Evolutionary conservation across 305 asterid genomes (phyloP), one percentile per base, ranked within the genome.

Genomic region (Fraxinus baroniana): DNA sequence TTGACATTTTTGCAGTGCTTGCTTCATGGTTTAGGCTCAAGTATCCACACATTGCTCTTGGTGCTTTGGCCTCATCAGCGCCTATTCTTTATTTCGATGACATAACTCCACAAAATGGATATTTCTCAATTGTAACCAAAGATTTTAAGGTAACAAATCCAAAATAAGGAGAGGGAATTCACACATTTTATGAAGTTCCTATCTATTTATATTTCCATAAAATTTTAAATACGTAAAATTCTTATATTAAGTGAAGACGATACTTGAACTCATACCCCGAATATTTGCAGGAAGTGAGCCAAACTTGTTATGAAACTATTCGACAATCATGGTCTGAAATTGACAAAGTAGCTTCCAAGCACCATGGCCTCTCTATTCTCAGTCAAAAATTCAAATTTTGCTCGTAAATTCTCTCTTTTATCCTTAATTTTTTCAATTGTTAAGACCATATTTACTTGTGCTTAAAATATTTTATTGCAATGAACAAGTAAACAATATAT

Each of bases 11-110:
- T 49, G 60, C 88, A 92, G 96, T 88, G 95, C 78, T 92, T 3
- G 98, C 98, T 57, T 81, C 97, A 10, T 94, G 96, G 97, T 90
- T 94, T 74, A 76, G 98, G 13, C 90, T 94, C 3, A 94, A 94
- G 72, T 94, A 92, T 84, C 97, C 98, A 18, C 97, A 92, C 80
- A 80, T 94, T 28, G 91, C 94, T 7, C 57, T 92, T 0, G 97
- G 98, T 22, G 96, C 98, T 13, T 70, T 94, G 0, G 97, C 96
- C 10, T 90, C 95, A 5, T 94, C 98, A 24, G 93, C 98, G 7
- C 98, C 98, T 0, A 57, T 94, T 89, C 97, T 94, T 55, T 90
- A 90, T 75, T 92, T 92, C 49, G 95, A 91, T 60, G 18, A 86
- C n/a, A 87, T 91, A 68, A 91, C 92, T 64, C 96, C 97, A 37